Evolutionary conservation across 257 asterid genomes (phyloP).

Genomic region (Coffea canephora): DNA sequence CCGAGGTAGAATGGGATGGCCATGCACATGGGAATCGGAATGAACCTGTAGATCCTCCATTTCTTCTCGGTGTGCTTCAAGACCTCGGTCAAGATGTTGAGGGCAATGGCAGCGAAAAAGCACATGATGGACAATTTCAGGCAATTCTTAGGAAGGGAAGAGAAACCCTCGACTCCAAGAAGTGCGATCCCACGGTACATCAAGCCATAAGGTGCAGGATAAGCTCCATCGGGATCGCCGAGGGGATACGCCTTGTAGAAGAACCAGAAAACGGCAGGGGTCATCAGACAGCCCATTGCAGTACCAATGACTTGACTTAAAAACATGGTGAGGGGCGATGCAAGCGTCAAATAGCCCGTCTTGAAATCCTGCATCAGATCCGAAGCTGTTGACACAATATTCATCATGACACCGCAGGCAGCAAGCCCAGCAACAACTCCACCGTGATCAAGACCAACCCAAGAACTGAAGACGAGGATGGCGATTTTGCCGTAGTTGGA

Average conservation of each 20-base stretch:
- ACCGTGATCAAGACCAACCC: constrained; percentile 57
- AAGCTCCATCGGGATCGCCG: constrained; percentile 46
- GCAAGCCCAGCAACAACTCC: constrained; percentile 71
- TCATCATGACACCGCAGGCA: constrained; percentile 70
- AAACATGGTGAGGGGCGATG: constrained; percentile 70
- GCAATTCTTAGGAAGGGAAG: constrained; percentile 60
- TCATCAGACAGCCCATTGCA: constrained; percentile 45
- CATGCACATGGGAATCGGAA: constrained; percentile 86
- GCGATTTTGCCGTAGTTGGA: constrained; percentile 70
- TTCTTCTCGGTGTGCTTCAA: constrained; percentile 41
- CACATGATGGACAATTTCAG: constrained; percentile 35
- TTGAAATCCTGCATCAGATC: constrained; percentile 73
- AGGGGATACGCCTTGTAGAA: constrained; percentile 46
- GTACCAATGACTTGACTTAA: constrained; percentile 58
- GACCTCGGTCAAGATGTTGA: constrained; percentile 23
- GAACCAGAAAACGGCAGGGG: constrained; percentile 66
- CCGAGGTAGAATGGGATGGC: constrained; percentile 77
- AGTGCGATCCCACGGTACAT: constrained; percentile 58
- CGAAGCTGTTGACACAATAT: constrained; percentile 60
- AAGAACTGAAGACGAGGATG: constrained; percentile 55
- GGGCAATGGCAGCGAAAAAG: constrained; percentile 30
- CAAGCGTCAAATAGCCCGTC: constrained; percentile 58
- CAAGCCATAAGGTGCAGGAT: constrained; percentile 51
- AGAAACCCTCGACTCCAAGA: constrained; percentile 61
- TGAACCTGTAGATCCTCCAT: constrained; percentile 40